Evolutionary conservation across 31 red algal species (phyloP).

Genomic region (Odonthalia washingtoniensis): DNA sequence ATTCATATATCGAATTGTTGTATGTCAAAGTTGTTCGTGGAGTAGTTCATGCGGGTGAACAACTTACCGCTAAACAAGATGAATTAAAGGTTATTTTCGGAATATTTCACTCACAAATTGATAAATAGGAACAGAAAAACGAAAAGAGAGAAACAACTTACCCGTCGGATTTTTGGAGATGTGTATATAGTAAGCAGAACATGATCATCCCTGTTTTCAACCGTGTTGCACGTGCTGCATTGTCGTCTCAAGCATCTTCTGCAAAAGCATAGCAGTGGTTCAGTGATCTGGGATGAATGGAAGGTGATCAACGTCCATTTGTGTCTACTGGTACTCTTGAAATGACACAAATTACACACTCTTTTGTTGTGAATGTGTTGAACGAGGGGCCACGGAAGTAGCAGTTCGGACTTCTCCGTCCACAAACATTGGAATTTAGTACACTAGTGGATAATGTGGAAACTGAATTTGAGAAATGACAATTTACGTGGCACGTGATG

Average conservation of each 20-base stretch:
- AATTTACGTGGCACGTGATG: too few relatives aligned
- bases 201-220: slow-evolving; percentile 13
- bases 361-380: background rate
- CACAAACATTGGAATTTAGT: too few relatives aligned
- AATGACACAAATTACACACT: slow-evolving; percentile 12
- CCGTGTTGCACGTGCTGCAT: background rate
- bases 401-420: too few relatives aligned
- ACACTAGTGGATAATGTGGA: too few relatives aligned
- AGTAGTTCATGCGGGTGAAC: background rate
- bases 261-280: background rate
- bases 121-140: too few relatives aligned
- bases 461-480: too few relatives aligned
- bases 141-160: background rate
- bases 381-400: too few relatives aligned
- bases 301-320: background rate
- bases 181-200: too few relatives aligned
- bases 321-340: background rate
- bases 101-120: background rate
- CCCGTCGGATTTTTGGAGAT: background rate
- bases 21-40: background rate
- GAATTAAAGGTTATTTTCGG: background rate
- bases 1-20: background rate
- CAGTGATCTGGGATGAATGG: slow-evolving; percentile 16
- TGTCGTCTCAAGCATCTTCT: slow-evolving; percentile 13
- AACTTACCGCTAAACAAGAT: background rate